A percentile compares a stretch with the other conserved stretches of the same genome.
Evolutionary conservation across 768 basidiomycete species (phyloP).

Genomic region (Daedalea quercina): DNA sequence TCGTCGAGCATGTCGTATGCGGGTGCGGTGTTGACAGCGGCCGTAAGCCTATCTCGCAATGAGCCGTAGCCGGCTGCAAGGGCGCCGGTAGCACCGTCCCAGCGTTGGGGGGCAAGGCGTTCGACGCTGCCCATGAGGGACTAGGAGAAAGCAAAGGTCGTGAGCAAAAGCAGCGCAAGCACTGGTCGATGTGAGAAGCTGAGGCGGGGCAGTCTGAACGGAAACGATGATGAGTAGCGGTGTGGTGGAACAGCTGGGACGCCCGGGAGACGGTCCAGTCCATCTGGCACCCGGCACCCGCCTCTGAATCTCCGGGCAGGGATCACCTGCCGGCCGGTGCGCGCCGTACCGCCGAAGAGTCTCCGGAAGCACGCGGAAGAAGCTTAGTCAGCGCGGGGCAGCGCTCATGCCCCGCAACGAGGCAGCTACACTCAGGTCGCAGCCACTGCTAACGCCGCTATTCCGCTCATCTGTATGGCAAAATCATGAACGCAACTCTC

Average conservation of each 20-base stretch:
- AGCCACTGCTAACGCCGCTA: neutral
- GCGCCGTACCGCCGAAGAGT: neutral
- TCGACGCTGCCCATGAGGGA: conserved; percentile 7
- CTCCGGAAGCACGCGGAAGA: conserved; percentile 2
- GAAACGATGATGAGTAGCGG: neutral
- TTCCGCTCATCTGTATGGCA: conserved; percentile 13
- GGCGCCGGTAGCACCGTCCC: conserved; percentile 11
- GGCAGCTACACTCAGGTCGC: neutral
- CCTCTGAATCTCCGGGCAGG: neutral
- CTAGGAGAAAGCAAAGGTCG: conserved; percentile 7
- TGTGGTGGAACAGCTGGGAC: neutral
- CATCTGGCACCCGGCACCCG: too few relatives aligned
- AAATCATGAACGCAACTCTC: conserved; percentile 39
- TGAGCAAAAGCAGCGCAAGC: conserved; percentile 6
- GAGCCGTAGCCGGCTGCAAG: conserved; percentile 11
- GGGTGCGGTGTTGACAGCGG: neutral
- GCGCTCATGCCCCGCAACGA: neutral
- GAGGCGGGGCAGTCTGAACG: conserved; percentile 7
- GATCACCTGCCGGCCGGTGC: neutral
- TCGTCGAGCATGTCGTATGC: neutral
- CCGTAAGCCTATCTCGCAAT: neutral
- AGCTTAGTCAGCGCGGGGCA: conserved; percentile 9
- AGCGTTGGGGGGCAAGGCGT: neutral
- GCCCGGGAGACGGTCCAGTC: too few relatives aligned
- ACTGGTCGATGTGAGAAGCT: neutral